A percentile compares a stretch with the other conserved stretches of the same genome.
Evolutionary conservation across 176 grass and related monocot genomes (phyloP).

Genomic region (Bolboschoenus planiculmis): DNA sequence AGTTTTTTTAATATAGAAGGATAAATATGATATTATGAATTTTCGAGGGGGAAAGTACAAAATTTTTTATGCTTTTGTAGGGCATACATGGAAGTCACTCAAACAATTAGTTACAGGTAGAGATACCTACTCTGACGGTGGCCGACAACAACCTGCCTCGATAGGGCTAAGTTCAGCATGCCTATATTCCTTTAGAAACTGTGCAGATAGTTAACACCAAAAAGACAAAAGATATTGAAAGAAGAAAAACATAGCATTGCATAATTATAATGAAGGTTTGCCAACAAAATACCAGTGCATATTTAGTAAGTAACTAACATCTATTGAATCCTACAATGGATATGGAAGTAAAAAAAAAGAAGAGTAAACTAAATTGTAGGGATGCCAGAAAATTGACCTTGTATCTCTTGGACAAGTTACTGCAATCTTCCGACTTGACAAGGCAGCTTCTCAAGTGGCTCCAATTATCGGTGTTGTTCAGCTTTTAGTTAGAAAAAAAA

Average conservation of each 20-base stretch:
- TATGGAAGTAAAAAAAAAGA: not conserved
- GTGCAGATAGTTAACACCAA: slow-evolving; percentile 15
- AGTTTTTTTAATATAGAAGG: not conserved
- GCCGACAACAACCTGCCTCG: slow-evolving; percentile 80
- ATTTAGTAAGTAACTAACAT: not conserved
- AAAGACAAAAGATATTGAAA: not conserved
- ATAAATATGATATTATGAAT: not conserved
- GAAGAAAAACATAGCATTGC: not conserved
- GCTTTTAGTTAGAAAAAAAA: slow-evolving; percentile 33
- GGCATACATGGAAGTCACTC: not conserved
- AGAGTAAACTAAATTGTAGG: not conserved
- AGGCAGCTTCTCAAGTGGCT: slow-evolving; percentile 81
- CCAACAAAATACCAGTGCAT: not conserved
- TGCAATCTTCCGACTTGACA: slow-evolving; percentile 88
- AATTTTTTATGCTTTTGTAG: not conserved
- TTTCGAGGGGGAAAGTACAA: not conserved
- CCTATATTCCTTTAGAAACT: slow-evolving; percentile 77
- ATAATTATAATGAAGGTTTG: not conserved
- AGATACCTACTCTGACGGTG: slow-evolving; percentile 72
- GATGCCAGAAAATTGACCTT: slow-evolving; percentile 38
- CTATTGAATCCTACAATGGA: not conserved
- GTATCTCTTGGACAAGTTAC: slow-evolving; percentile 75
- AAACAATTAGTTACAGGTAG: slow-evolving; percentile 13
- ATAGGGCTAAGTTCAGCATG: slow-evolving; percentile 81
- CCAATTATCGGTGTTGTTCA: slow-evolving; percentile 77